Base-by-base conservation (phyloP, 2,329 filamentous ascomycete species). In the Fusarium subtropicale region DNA sequence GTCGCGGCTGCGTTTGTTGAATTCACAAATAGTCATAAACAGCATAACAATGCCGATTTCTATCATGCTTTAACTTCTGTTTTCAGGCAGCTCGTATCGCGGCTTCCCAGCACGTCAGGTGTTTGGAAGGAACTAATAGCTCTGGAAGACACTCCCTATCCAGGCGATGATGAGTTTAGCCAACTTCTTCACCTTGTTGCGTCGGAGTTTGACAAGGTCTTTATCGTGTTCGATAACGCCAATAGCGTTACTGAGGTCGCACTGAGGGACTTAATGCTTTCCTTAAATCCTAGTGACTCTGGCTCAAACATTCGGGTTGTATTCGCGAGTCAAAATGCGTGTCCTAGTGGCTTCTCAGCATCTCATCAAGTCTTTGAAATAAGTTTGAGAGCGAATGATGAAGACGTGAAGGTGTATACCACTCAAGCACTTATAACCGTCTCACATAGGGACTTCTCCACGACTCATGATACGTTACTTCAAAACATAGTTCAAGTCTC, bases 41-140 rank as follows among this genome's bases (percentile, higher is more conserved):
- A 61, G 11, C 5, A 11, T 4, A 61, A 36, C 18, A 16, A 30
- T 2, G 56, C 24, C 5, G 59, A 62, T 20, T 61, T 61, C 16
- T 4, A 24, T 7, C 28, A 34, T 20, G 46, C 56, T 0, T 33
- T 62, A 5, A 30, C 16, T 4, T 62, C 59, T 1, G 12, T 55
- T 10, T 5, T 33, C 0, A 55, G 56, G 16, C 59, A 62, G 22
- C 13, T 55, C 16, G 33, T 55, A 6, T 46, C 56, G 3, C 56
- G 36, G 7, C 34, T 63, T 20, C 13, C 41, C 1, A 24, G 10
- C 1, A 4, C 16, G 2, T 47, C 60, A 22, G 1, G 2, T 0
- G 7, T 46, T 28, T 28, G 28, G 28, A 3, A 28, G 28, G 28
- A 28, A 11, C 28, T 28, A 28, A 3, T 28, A 28, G 28, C 28